Evolutionary conservation across 208 protist species (phyloP).

Genomic region (Leishmania amazonensis): DNA sequence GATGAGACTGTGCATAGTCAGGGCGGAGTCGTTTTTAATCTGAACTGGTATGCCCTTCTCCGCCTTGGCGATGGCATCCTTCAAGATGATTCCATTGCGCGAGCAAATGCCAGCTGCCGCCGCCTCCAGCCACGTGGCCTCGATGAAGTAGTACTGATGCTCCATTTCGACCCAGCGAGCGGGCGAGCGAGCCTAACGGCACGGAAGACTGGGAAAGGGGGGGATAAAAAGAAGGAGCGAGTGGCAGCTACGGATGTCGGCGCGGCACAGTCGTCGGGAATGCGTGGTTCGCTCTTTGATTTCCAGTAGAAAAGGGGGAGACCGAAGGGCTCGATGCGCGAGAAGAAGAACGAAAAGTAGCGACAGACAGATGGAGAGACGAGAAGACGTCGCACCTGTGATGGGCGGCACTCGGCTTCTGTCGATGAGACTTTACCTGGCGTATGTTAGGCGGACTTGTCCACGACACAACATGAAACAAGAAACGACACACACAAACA

Average conservation of each 20-base stretch:
- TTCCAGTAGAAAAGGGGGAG: background rate
- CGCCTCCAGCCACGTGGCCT: conserved; percentile 36
- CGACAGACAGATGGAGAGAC: background rate
- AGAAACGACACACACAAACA: too few relatives aligned
- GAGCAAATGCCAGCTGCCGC: conserved; percentile 37
- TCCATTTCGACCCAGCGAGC: background rate
- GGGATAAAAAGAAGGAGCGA: too few relatives aligned
- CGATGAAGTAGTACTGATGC: conserved; percentile 34
- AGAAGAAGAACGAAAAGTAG: background rate
- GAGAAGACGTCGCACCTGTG: background rate
- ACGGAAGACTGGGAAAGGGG: background rate
- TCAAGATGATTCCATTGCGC: conserved; percentile 23
- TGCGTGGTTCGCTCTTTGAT: background rate
- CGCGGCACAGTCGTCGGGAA: background rate
- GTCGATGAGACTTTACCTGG: background rate
- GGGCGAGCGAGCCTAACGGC: background rate
- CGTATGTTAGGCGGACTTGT: background rate
- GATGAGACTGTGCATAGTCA: conserved; percentile 15
- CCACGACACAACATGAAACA: background rate
- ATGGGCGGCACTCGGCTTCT: background rate
- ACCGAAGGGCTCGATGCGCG: background rate
- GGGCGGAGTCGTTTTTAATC: conserved; percentile 18
- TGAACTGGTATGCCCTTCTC: conserved; percentile 28
- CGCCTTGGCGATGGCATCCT: conserved; percentile 32
- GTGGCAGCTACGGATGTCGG: background rate